Conservation (phyloP, 768 basidiomycete genomes). For the Clitopilus hobsonii region DNA sequence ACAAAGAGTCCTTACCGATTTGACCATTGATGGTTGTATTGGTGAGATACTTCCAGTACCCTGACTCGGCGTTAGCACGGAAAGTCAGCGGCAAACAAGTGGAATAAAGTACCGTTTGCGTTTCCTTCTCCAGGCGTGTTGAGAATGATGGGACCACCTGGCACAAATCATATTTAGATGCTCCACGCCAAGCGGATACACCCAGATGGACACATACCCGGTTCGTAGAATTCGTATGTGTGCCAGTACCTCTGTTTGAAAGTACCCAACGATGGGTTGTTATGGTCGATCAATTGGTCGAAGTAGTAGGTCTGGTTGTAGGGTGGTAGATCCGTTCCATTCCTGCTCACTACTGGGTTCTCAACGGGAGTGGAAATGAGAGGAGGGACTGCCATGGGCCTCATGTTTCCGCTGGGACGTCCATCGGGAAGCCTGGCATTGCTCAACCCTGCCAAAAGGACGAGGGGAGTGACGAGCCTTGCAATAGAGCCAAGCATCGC, state of each 20-base stretch:
- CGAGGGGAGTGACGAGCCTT: constrained; percentile 12
- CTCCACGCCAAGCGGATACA: background rate
- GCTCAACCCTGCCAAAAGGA: constrained; percentile 14
- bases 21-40: constrained; percentile 62
- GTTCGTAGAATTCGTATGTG: constrained; percentile 61
- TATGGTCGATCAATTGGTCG: constrained; percentile 53
- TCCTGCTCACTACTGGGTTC: constrained; percentile 33
- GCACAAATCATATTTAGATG: background rate
- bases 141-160: constrained; percentile 57
- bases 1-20: constrained; percentile 29
- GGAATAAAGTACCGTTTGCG: constrained; percentile 39
- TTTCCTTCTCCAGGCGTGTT: constrained; percentile 64
- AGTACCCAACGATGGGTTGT: constrained; percentile 53
- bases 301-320: constrained; percentile 48
- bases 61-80: constrained; percentile 17
- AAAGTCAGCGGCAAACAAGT: constrained; percentile 2
- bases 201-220: constrained; percentile 24
- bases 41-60: constrained; percentile 51
- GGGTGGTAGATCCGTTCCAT: constrained; percentile 39
- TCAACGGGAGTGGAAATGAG: constrained; percentile 20
- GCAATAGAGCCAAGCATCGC: background rate
- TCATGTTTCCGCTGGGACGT: constrained; percentile 35
- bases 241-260: constrained; percentile 75
- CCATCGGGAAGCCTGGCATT: constrained; percentile 29
- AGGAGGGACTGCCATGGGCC: constrained; percentile 32